Evolutionary conservation across 164 flowering plant genomes (phyloP).

Genomic region (Annona squamosa): DNA sequence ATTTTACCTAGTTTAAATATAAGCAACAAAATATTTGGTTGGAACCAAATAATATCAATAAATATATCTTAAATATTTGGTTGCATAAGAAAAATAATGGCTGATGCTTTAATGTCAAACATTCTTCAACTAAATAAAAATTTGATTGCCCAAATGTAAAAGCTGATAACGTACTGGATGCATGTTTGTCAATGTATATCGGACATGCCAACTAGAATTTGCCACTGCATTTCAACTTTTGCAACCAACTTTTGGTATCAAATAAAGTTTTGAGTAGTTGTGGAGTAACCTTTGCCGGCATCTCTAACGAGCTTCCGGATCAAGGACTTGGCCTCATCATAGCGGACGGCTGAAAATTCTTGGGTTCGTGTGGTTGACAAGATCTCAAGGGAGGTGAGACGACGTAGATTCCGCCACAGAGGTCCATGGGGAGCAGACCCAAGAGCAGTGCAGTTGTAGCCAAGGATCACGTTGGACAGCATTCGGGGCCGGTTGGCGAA

Average conservation of each 20-base stretch:
- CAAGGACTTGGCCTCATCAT: slow-evolving; percentile 19
- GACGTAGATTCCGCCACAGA: slow-evolving; percentile 37
- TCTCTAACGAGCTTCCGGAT: slow-evolving; percentile 4
- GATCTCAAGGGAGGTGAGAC: slow-evolving; percentile 24
- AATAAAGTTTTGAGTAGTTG: no score
- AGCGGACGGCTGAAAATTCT: slow-evolving; percentile 10
- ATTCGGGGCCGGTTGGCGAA: slow-evolving; percentile 12
- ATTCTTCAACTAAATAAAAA: no score
- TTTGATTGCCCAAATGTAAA: no score
- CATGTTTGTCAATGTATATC: no score
- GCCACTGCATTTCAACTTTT: not conserved
- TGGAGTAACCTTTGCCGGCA: not conserved
- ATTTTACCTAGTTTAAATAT: no score
- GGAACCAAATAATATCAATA: no score
- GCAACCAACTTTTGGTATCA: not conserved
- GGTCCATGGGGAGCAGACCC: slow-evolving; percentile 25
- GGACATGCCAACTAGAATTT: no score
- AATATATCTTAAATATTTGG: no score
- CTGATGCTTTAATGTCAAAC: no score
- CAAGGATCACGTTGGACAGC: slow-evolving; percentile 10
- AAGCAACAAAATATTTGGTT: no score
- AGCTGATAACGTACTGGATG: no score
- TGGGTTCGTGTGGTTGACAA: slow-evolving; percentile 24
- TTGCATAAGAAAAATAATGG: no score
- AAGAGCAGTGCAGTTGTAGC: slow-evolving; percentile 15